phyloP scores from a whole-genome alignment of 495 filamentous ascomycete species.

The Amorphotheca resinae region DNA sequence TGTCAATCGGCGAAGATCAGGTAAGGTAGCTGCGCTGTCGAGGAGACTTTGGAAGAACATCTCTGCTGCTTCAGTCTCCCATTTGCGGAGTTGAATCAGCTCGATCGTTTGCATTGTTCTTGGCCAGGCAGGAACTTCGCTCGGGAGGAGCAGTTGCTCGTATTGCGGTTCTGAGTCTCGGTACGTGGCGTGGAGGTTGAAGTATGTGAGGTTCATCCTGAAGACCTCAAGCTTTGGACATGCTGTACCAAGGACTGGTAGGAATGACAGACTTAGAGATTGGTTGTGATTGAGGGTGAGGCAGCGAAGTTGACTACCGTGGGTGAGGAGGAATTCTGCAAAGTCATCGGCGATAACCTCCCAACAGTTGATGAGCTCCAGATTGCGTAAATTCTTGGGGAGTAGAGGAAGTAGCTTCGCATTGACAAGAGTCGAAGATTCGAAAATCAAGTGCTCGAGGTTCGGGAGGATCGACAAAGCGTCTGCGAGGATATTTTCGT shows the following conservation, averaged over 20 bases:
- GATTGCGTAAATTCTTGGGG: constrained; percentile 45
- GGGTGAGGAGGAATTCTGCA: constrained; percentile 42
- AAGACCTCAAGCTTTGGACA: constrained; percentile 60
- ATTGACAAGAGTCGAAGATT: constrained; percentile 53
- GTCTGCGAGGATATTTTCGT: constrained; percentile 33
- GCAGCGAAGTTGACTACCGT: constrained; percentile 48
- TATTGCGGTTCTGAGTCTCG: constrained; percentile 63
- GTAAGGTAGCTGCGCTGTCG: constrained; percentile 49
- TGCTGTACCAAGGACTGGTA: constrained; percentile 41
- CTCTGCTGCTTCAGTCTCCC: constrained; percentile 48
- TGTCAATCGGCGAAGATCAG: constrained; percentile 48
- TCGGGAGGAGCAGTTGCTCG: constrained; percentile 40
- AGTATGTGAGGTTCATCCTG: constrained; percentile 61
- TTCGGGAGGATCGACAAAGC: constrained; percentile 47
- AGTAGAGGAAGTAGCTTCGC: constrained; percentile 45
- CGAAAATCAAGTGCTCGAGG: constrained; percentile 50
- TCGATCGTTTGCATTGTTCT: constrained; percentile 53
- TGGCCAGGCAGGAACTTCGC: constrained; percentile 66
- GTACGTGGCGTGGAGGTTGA: constrained; percentile 37
- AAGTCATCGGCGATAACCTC: constrained; percentile 49
- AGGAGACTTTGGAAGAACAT: constrained; percentile 67
- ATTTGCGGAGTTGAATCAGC: constrained; percentile 61
- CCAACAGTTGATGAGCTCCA: constrained; percentile 66
- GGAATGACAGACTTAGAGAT: constrained; percentile 58
- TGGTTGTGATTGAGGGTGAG: constrained; percentile 66